These are phyloP conservation scores for Parastagonospora avenae DNA, from an alignment of 2,329 filamentous ascomycete species.

Conservation along the genomic window DNA sequence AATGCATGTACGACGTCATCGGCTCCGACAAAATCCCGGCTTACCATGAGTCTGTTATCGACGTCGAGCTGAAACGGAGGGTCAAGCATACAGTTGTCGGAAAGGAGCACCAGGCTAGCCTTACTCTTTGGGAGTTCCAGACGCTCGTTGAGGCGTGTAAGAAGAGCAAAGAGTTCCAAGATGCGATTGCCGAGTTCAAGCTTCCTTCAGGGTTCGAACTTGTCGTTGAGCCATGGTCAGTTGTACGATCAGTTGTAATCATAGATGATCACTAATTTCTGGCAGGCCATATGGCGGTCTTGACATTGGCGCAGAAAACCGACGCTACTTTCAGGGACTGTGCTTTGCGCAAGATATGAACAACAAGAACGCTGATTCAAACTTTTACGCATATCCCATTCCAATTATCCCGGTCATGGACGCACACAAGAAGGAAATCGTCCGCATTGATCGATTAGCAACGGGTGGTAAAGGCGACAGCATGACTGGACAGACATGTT, in stretches of 20 bases:
- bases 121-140: slow-evolving; percentile 52
- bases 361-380: slow-evolving; percentile 51
- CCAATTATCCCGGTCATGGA: slow-evolving; percentile 47
- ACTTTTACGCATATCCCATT: slow-evolving; percentile 49
- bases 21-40: slow-evolving; percentile 57
- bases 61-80: slow-evolving; percentile 50
- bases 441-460: slow-evolving; percentile 44
- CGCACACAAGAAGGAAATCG: slow-evolving; percentile 39
- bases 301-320: slow-evolving; percentile 53
- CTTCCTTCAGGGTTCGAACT: slow-evolving; percentile 62
- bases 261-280: slow-evolving; percentile 3
- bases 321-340: slow-evolving; percentile 60
- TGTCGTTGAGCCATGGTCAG: slow-evolving; percentile 58
- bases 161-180: slow-evolving; percentile 58
- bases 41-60: slow-evolving; percentile 61
- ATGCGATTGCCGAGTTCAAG: slow-evolving; percentile 57
- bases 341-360: slow-evolving; percentile 58
- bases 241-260: background rate
- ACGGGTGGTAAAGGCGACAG: slow-evolving; percentile 47
- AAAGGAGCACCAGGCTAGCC: slow-evolving; percentile 54
- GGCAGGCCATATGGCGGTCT: slow-evolving; percentile 59
- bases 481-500: slow-evolving; percentile 47
- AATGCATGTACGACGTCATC: slow-evolving; percentile 63
- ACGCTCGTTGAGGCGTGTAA: slow-evolving; percentile 52
- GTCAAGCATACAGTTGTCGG: slow-evolving; percentile 55